Evolutionary conservation across 371 early-diverging fungal genomes (phyloP), one percentile per base, ranked within the genome.

Genomic region (Blastocladiella emersonii): DNA sequence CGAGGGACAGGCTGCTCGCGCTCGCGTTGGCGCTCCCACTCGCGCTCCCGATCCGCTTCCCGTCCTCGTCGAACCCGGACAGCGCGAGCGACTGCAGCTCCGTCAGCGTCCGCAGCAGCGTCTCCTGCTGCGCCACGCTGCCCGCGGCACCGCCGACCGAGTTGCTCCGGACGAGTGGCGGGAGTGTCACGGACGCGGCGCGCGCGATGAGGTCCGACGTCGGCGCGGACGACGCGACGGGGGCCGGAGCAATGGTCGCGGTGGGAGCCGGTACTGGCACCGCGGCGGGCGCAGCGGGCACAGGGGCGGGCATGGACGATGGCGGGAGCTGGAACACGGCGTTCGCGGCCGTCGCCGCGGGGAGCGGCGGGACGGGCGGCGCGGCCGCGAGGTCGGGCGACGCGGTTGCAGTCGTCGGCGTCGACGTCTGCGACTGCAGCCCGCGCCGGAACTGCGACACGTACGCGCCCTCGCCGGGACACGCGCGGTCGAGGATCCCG

Each of bases 371-470:
- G 4, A 23, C 35, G 4, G 56, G 19, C 4, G 12, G 30, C 3
- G 56, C 17, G 56, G 15, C 37, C 8, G 55, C 12, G 34, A 5
- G 8, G 12, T 7, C 34, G 12, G 30, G 21, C 37, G 34, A 3
- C 37, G 30, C 37, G 30, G 21, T 10, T 21, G 30, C 7, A 10
- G 15, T 5, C 3, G 3, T 37, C 30, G 37, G 10, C 13, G 30
- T 3, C 35, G 56, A 56, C 23, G 56, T 35, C 3, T 5, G 21
- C 34, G 56, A 23, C 17, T 4, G 17, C 4, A 21, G 5, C 10
- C 17, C 59, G 43, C 59, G 59, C 27, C 59, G 59, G 43, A 41
- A 59, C 37, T n/a, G 27, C 44, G 59, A 59, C 13, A 59, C 59
- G 59, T 59, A 59, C 1, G 59, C 59, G 19, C 59, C 59, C 23